A percentile compares a stretch with the other conserved stretches of the same genome.
Conservation (phyloP, 2,329 filamentous ascomycete genomes). For the Chaetomium strumarium region DNA sequence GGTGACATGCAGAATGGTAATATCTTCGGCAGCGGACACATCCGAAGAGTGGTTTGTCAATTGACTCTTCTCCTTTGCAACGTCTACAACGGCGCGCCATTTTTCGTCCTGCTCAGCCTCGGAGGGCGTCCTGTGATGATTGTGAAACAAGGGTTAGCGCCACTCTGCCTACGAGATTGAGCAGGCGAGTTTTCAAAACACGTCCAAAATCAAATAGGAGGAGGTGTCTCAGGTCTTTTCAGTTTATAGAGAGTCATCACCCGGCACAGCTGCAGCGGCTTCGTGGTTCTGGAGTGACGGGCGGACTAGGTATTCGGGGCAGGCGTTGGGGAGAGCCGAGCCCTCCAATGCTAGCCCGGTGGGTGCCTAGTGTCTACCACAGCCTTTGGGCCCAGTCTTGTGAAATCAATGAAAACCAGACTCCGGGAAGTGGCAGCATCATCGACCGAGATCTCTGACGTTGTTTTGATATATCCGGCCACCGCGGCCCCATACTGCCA, state of each 20-base stretch:
- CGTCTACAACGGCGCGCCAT: slow-evolving; percentile 16
- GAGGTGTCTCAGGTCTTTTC: slow-evolving; percentile 67
- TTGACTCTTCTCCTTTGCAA: slow-evolving; percentile 15
- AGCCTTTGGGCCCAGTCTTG: slow-evolving; percentile 48
- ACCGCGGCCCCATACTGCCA: slow-evolving; percentile 17
- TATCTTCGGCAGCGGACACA: slow-evolving; percentile 21
- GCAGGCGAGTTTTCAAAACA: slow-evolving; percentile 6
- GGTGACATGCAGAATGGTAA: slow-evolving; percentile 26
- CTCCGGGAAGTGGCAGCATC: slow-evolving; percentile 46
- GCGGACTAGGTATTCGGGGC: slow-evolving; percentile 7
- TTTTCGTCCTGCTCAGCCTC: slow-evolving; percentile 3
- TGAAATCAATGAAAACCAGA: slow-evolving; percentile 39
- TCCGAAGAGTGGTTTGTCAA: slow-evolving; percentile 21
- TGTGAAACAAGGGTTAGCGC: not conserved
- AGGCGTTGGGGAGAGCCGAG: slow-evolving; percentile 14
- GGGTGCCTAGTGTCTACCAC: slow-evolving; percentile 22
- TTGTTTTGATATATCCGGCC: slow-evolving; percentile 22
- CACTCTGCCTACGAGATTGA: not conserved
- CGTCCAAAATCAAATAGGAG: slow-evolving; percentile 4
- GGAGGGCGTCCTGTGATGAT: slow-evolving; percentile 8
- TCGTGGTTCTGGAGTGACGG: slow-evolving; percentile 26
- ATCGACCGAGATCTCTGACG: slow-evolving; percentile 19
- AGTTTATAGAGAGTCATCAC: slow-evolving; percentile 54
- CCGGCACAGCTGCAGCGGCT: slow-evolving; percentile 45
- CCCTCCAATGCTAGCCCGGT: not conserved